Conservation (phyloP, 495 filamentous ascomycete species). For the Aspergillus leporis region DNA sequence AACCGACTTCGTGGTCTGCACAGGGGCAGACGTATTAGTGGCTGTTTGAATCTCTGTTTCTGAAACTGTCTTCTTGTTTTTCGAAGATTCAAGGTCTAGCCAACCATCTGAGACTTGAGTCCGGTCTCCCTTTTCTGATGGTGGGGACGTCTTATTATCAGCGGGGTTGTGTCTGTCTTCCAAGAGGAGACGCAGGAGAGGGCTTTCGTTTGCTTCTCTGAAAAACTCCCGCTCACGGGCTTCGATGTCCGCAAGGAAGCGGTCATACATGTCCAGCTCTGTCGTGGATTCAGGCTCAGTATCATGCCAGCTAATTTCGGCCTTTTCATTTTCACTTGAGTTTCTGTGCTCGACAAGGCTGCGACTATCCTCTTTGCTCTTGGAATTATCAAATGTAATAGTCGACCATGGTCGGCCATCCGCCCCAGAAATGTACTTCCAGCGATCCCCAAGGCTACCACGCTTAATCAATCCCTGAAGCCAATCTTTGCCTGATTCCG, state of each 20-base stretch:
- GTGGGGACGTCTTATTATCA: slow-evolving; percentile 13
- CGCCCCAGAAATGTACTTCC: slow-evolving; percentile 30
- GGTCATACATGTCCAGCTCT: slow-evolving; percentile 50
- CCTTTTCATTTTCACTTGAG: not conserved
- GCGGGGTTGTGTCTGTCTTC: slow-evolving; percentile 30
- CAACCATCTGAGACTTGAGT: slow-evolving; percentile 30
- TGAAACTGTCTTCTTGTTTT: slow-evolving; percentile 31
- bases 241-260: slow-evolving; percentile 43
- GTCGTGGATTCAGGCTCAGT: slow-evolving; percentile 23
- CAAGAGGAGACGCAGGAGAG: slow-evolving; percentile 35
- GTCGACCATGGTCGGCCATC: slow-evolving; percentile 27
- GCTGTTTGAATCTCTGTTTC: slow-evolving; percentile 18
- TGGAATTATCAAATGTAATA: slow-evolving; percentile 26
- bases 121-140: slow-evolving; percentile 15
- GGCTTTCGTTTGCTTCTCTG: slow-evolving; percentile 28
- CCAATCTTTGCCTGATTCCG: slow-evolving; percentile 38
- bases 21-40: not conserved
- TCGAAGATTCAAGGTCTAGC: slow-evolving; percentile 36
- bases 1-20: not conserved
- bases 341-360: slow-evolving; percentile 9
- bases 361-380: slow-evolving; percentile 13
- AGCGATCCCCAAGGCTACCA: slow-evolving; percentile 41
- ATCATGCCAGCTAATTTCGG: slow-evolving; percentile 8
- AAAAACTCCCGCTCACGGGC: slow-evolving; percentile 36
- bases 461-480: slow-evolving; percentile 37